Base-by-base conservation (phyloP, 2,329 filamentous ascomycete genomes). In the Monilinia polystroma region DNA sequence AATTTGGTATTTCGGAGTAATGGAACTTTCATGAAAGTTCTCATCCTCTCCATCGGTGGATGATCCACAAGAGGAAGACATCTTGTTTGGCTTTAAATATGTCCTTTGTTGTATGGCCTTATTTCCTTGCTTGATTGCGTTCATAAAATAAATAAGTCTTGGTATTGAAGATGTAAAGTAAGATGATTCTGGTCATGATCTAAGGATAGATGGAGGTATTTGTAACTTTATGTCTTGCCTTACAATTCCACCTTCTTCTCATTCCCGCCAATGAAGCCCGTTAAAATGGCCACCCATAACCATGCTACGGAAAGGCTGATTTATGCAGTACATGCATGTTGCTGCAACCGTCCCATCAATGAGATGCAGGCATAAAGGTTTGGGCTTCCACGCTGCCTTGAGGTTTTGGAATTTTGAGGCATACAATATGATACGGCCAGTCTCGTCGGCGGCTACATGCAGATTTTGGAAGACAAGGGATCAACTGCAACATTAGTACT, bases 1-100 rank as follows among this genome's bases (percentile, higher is more conserved):
- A 14, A 26, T 3, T n/a, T 26, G 52, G 12, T 2, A 12, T 7
- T 35, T 26, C 10, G 63, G 43, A 20, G 32, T 65, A 3, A 58
- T 20, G 3, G 63, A 26, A n/a, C 41, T 59, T 11, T 11, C 43
- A 7, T 65, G 41, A 20, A 58, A 64, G 26, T 26, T 58, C 12
- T 57, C 41, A 41, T 64, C 45, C 5, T 41, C 43, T 29, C 10
- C 14, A 8, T 29, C 32, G 16, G 52, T 4, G 5, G 41, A 52
- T 43, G 63, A 58, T 41, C 11, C 43, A 51, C 41, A 52, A 64
- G 63, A n/a, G 1, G 20, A 38, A 11, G 63, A 43, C 63, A 59
- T 65, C 14, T 32, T 43, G 14, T 3, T 20, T 18, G 29, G 1
- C 11, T 47, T 1, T 58, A 4, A 3, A 7, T 41, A n/a, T n/a